Conservation (phyloP, 202 grass and related monocot genomes). For the Brachypodium distachyon region DNA sequence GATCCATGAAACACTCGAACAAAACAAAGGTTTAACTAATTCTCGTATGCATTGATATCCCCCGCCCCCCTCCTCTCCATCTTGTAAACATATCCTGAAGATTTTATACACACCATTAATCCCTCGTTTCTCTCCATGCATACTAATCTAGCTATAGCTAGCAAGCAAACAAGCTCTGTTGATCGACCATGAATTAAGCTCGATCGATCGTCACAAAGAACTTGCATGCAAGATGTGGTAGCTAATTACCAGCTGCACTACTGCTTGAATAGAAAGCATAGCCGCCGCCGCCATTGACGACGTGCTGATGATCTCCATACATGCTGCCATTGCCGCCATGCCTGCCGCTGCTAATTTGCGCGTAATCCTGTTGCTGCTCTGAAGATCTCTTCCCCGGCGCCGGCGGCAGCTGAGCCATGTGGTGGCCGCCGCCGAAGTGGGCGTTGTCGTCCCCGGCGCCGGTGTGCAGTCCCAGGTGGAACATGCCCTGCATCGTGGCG, state of each 20-base stretch:
- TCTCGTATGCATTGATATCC: not conserved
- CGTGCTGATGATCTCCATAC: not conserved
- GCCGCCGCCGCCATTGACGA: not conserved
- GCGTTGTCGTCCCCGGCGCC: not conserved
- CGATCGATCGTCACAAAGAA: not conserved
- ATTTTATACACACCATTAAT: not conserved
- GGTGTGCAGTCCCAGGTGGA: slow-evolving; percentile 2
- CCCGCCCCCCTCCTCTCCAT: not conserved
- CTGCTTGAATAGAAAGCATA: not conserved
- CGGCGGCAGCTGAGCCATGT: too few species aligned
- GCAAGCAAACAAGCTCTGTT: too few species aligned
- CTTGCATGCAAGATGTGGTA: not conserved
- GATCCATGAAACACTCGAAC: too few species aligned
- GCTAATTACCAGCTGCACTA: slow-evolving; percentile 10
- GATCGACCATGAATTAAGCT: not conserved
- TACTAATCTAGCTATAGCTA: too few species aligned
- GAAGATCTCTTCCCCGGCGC: too few species aligned
- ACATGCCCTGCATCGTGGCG: not conserved
- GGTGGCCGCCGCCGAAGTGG: not conserved
- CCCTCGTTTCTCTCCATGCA: too few species aligned
- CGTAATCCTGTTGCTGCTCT: not conserved
- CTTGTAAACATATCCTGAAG: not conserved
- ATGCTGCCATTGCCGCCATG: too few species aligned
- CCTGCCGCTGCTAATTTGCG: too few species aligned
- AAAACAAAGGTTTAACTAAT: too few species aligned